Percentiles rank a stretch among this genome's conserved stretches.
These are phyloP conservation scores for Globisporangium ultimum DNA, from an alignment of 352 stramenopile genomes.

Conservation along the genomic window DNA sequence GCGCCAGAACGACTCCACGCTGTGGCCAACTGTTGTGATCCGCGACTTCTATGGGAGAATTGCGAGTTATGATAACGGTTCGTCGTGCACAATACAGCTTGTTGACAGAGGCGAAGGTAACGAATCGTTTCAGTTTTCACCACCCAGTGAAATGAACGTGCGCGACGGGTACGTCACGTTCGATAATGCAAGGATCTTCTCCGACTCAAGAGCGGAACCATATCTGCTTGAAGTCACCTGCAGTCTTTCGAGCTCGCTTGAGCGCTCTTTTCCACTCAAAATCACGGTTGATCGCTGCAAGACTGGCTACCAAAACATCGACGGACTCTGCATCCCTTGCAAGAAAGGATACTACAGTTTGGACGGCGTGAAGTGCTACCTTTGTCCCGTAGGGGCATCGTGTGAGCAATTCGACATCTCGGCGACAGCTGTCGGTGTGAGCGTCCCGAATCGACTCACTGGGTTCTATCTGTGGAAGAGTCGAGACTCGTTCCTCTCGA, in stretches of 20 bases:
- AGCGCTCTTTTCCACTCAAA: constrained; percentile 16
- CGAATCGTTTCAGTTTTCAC: constrained; percentile 44
- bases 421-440: constrained; percentile 33
- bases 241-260: constrained; percentile 19
- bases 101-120: constrained; percentile 15
- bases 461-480: constrained; percentile 49
- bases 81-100: constrained; percentile 12
- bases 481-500: constrained; percentile 33
- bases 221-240: constrained; percentile 50
- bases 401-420: constrained; percentile 38
- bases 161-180: constrained; percentile 52
- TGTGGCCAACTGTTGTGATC: constrained; percentile 64
- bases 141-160: constrained; percentile 21
- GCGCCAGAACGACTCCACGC: constrained; percentile 2
- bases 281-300: constrained; percentile 55
- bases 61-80: constrained; percentile 40
- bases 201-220: constrained; percentile 22
- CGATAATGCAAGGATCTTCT: constrained; percentile 29
- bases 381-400: constrained; percentile 47
- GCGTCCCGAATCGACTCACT: constrained; percentile 29
- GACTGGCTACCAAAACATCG: constrained; percentile 53
- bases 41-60: constrained; percentile 57
- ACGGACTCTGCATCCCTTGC: constrained; percentile 50
- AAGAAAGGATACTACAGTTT: constrained; percentile 69
- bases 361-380: constrained; percentile 57